phyloP scores from a whole-genome alignment of 1,284 basidiomycete genomes.

The Microstroma glucosiphilum region DNA sequence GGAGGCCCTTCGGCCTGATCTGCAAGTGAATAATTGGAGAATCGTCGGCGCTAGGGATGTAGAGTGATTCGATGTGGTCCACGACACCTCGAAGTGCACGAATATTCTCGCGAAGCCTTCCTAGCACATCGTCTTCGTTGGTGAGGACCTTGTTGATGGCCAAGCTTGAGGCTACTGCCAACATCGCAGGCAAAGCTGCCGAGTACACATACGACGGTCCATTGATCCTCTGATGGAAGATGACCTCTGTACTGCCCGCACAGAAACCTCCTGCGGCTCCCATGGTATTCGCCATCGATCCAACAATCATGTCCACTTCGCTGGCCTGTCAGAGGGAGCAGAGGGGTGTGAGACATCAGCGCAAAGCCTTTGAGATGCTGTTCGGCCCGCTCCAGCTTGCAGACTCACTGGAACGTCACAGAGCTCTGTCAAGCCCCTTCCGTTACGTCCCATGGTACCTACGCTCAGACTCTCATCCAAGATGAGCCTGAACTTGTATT shows the following conservation, averaged over 20 bases:
- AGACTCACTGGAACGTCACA: conserved; percentile 66
- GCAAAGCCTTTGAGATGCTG: not conserved
- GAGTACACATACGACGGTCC: conserved; percentile 93
- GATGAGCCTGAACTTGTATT: conserved; percentile 92
- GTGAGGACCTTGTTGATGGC: conserved; percentile 64
- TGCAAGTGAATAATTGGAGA: conserved; percentile 84
- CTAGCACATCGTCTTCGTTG: conserved; percentile 4
- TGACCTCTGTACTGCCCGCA: conserved; percentile 74
- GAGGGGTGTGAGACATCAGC: not conserved
- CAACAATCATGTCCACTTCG: conserved; percentile 60
- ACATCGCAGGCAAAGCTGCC: conserved; percentile 82
- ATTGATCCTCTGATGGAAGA: conserved; percentile 93
- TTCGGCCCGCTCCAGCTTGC: not conserved
- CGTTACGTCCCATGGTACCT: conserved; percentile 83
- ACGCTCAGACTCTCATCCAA: conserved; percentile 92
- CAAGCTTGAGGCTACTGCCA: conserved; percentile 78
- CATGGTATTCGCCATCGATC: conserved; percentile 79
- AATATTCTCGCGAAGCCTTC: conserved; percentile 70
- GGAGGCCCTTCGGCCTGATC: conserved; percentile 54
- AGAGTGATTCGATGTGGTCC: conserved; percentile 67
- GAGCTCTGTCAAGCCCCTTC: conserved; percentile 86
- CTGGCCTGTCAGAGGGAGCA: conserved; percentile 40
- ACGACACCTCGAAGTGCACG: conserved; percentile 68
- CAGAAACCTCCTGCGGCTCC: conserved; percentile 89
- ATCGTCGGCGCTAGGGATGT: conserved; percentile 74